Base-by-base conservation (phyloP, 306 rosid species). In the Fragaria ananassa region DNA sequence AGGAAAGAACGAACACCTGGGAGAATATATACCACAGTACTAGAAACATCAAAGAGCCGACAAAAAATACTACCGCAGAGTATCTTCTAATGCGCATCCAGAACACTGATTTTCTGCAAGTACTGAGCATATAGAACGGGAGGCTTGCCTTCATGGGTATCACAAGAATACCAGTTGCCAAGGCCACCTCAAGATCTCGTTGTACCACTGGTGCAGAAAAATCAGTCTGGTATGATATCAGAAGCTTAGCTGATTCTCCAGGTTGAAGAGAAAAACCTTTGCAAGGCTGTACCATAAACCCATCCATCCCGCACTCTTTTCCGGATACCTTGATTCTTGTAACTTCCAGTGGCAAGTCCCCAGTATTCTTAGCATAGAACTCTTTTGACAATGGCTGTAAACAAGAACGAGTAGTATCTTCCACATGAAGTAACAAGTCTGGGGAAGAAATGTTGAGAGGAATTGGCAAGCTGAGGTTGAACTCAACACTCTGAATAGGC, bases 61-160 rank as follows among this genome's bases (percentile, higher is more conserved):
- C 72, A 39, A 87, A 73, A 23, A 91, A 73, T 57, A 88, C 82
- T 41, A 84, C 91, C 6, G 81, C 66, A 45, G 88, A 68, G 83
- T 79, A 81, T 80, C 84, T 92, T 82, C 83, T 95, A 81, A 86
- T 47, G 68, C 85, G 85, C 80, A 68, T 82, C 96, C 92, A 95
- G 71, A 89, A 78, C 80, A 92, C 74, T 50, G 92, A 88, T 85
- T 80, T 87, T 85, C 85, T 89, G 79, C 97, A 95, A 81, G 47
- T 83, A 84, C 81, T 82, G 63, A 88, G 86, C 96, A 90, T 82
- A 70, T 83, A 82, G 66, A 80, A 76, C 15, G 98, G 90, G 25
- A 86, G 86, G 81, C 87, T 89, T 15, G 92, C 96, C 84, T 90
- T 88, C 89, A 95, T 81, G 69, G 97, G 98, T 79, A 90, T 81